Base-by-base conservation (phyloP, 352 stramenopile genomes). In the Pythium oligandrum region DNA sequence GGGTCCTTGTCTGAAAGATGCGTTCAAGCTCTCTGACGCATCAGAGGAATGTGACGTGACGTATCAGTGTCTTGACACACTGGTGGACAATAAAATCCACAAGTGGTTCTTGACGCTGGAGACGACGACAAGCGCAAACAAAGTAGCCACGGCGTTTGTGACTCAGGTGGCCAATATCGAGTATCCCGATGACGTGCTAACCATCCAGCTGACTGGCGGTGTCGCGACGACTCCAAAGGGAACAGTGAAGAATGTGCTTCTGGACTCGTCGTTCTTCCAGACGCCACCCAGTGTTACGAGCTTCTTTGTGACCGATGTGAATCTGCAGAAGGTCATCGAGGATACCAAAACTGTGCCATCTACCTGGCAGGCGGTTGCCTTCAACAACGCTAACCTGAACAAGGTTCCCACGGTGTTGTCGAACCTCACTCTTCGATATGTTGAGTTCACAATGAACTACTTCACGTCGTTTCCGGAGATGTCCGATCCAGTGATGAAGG, bases 211-310 rank as follows among this genome's bases (percentile, higher is more conserved):
- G 3, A 42, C 44, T 40, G 57, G 17, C 45, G 36, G 11, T 40
- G 10, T 44, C 71, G 70, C 44, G 60, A 77, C 63, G 47, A 70
- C 59, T 3, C 42, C 51, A 8, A 83, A 83, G 48, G 58, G 45
- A 35, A 48, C 61, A 3, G 57, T 86, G 17, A 75, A 83, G 66
- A 66, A 83, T 30, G 59, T 87, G 10, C 40, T 47, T 12, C 53
- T 85, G 12, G 76, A 86, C 49, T 61, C 76, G 52, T 68, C 44
- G 0, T 83, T 90, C 54, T 84, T 90, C 48, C 53, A 68, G 44
- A 85, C 71, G 6, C 75, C 71, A 8, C 51, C 48, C 2, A 40
- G 12, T 2, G 48, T 59, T 38, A 53, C 17, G n/a, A 38, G n/a
- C 12, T 31, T 68, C 57, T 73, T 55, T 33, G 64, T 85, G 45